Percentiles rank a stretch among this genome's conserved stretches.
These are phyloP conservation scores for Aspergillus novoparasiticus DNA, from an alignment of 2,329 filamentous ascomycete species.

Conservation along the genomic window DNA sequence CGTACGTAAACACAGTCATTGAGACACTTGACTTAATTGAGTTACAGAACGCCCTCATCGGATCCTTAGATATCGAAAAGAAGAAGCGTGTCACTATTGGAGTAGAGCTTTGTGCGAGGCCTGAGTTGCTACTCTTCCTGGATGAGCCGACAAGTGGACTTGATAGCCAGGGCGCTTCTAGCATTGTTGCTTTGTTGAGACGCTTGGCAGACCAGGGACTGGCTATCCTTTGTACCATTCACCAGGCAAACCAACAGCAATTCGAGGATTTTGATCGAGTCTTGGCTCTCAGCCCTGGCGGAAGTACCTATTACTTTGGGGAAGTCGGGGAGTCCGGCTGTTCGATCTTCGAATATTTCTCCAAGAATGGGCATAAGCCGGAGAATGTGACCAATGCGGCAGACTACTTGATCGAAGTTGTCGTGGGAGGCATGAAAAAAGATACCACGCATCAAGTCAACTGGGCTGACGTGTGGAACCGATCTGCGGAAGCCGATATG, in stretches of 20 bases:
- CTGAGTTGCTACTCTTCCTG: conserved; percentile 65
- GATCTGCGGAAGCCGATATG: conserved; percentile 59
- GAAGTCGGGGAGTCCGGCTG: conserved; percentile 64
- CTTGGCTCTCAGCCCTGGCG: conserved; percentile 65
- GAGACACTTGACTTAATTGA: conserved; percentile 61
- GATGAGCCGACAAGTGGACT: conserved; percentile 69
- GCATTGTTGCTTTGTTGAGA: conserved; percentile 64
- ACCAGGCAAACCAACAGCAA: conserved; percentile 66
- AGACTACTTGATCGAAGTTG: conserved; percentile 63
- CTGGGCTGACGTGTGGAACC: conserved; percentile 71
- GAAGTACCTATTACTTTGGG: conserved; percentile 70
- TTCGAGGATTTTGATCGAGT: conserved; percentile 69
- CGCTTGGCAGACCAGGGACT: conserved; percentile 64
- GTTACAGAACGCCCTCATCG: conserved; percentile 64
- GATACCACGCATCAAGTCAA: conserved; percentile 55
- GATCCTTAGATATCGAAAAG: conserved; percentile 64
- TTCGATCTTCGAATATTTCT: conserved; percentile 66
- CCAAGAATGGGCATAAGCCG: conserved; percentile 60
- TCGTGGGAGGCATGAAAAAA: conserved; percentile 56
- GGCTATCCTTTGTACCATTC: conserved; percentile 70
- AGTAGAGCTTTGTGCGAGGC: conserved; percentile 68
- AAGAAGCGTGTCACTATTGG: conserved; percentile 70
- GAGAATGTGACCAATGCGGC: conserved; percentile 63
- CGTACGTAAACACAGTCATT: conserved; percentile 64
- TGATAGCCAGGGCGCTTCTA: conserved; percentile 66